Conservation (phyloP, 1,284 basidiomycete species). For the Kwoniella shivajii region DNA sequence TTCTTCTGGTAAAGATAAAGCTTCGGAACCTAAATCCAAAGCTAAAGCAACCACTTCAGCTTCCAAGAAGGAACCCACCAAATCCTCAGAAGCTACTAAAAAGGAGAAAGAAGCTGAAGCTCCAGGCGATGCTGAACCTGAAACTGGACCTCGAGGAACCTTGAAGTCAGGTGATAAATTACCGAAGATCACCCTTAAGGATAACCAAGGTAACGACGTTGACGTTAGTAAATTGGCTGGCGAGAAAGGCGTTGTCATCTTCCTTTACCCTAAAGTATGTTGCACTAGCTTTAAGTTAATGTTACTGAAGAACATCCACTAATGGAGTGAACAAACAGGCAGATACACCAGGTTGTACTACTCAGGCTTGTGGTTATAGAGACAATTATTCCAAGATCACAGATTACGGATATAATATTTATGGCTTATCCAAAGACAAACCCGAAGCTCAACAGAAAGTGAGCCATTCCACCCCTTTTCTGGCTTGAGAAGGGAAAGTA, state of each 20-base stretch:
- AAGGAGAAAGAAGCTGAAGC: slow-evolving; percentile 47
- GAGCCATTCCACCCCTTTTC: slow-evolving; percentile 22
- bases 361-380: slow-evolving; percentile 84
- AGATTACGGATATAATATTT: slow-evolving; percentile 70
- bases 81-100: slow-evolving; percentile 20
- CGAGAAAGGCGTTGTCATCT: slow-evolving; percentile 77
- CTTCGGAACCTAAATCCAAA: slow-evolving; percentile 28
- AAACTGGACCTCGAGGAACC: slow-evolving; percentile 25
- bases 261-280: slow-evolving; percentile 61
- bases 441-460: slow-evolving; percentile 77
- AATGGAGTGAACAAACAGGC: slow-evolving; percentile 53
- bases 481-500: neutral
- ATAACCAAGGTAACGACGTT: slow-evolving; percentile 56
- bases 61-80: slow-evolving; percentile 11
- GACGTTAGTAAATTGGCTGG: slow-evolving; percentile 49
- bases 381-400: slow-evolving; percentile 77
- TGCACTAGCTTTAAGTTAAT: no score
- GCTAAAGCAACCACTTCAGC: slow-evolving; percentile 18
- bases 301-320: neutral
- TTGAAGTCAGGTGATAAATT: slow-evolving; percentile 76
- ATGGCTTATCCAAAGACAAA: slow-evolving; percentile 83
- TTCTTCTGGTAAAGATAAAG: slow-evolving; percentile 11
- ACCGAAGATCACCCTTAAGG: slow-evolving; percentile 73
- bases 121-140: slow-evolving; percentile 34
- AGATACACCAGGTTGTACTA: slow-evolving; percentile 70